Evolutionary conservation across 2,329 filamentous ascomycete species (phyloP), one percentile per base, ranked within the genome.

Genomic region (Alternaria metachromatica): DNA sequence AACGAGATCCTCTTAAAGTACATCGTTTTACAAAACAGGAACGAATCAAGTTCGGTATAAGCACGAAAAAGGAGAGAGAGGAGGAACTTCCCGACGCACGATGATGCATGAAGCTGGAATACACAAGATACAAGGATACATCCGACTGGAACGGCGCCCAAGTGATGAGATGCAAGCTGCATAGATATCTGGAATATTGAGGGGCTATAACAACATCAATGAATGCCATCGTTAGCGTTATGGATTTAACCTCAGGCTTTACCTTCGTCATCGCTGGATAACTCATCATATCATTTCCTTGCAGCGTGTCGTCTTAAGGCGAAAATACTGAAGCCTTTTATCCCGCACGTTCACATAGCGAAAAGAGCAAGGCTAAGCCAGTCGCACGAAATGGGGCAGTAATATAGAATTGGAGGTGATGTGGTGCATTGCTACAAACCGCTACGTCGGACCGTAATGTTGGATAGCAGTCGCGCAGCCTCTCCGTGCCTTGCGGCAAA

Each of bases 401-500:
- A 11, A 41, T 15, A 5, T 1, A 41, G 37, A 41, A 2, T 25
- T 26, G 3, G 23, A 50, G 48, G 48, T 58, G 23, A 28, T 28
- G 28, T 49, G 30, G 30, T 60, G 57, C 18, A 46, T 44, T 53
- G 37, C 30, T 50, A 25, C n/a, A 25, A 50, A 28, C 48, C 12
- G 41, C 33, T 46, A 46, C 57, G n/a, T 46, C 44, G 13, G 50
- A n/a, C 41, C 26, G 41, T 21, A 28, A 55, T 60, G 58, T 60
- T 60, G 58, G 58, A 60, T 60, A 44, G 37, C 50, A 51, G 58
- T 48, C 51, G 9, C 50, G 43, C 25, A 49, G 33, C 43, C 20
- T 58, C 43, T 48, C 26, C n/a, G 43, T 33, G 58, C 50, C 58
- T 60, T 55, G 58, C 58, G 58, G 50, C 58, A 51, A 50, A 12